These are phyloP conservation scores for Picea sitchensis DNA, from an alignment of 75 land plant genomes.

Conservation along the genomic window DNA sequence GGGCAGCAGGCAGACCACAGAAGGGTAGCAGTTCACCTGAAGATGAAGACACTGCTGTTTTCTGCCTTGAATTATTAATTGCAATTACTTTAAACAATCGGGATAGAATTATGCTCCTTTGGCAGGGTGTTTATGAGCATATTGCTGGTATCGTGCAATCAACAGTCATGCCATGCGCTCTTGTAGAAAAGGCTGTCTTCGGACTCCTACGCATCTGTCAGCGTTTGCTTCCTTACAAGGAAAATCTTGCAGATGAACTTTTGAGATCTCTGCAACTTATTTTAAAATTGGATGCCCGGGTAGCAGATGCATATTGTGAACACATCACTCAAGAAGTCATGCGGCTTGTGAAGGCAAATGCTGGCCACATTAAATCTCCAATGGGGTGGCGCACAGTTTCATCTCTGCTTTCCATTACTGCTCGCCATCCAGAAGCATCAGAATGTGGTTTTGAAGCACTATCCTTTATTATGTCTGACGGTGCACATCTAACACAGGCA, in stretches of 20 bases:
- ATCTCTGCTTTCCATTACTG: constrained; percentile 81
- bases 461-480: constrained; percentile 82
- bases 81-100: constrained; percentile 92
- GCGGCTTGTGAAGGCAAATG: constrained; percentile 92
- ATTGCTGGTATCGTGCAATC: constrained; percentile 85
- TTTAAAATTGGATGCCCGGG: constrained; percentile 92
- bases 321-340: constrained; percentile 92
- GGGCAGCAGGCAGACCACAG: constrained; percentile 95
- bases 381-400: constrained; percentile 90
- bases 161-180: constrained; percentile 75
- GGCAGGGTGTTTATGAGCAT: constrained; percentile 98
- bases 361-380: constrained; percentile 76
- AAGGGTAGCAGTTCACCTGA: constrained; percentile 76
- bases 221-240: constrained; percentile 94
- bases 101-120: constrained; percentile 82
- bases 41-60: constrained; percentile 97
- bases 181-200: constrained; percentile 94
- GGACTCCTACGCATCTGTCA: constrained; percentile 95
- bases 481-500: constrained; percentile 77
- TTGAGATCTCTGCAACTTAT: constrained; percentile 93
- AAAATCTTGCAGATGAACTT: constrained; percentile 92
- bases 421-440: constrained; percentile 94
- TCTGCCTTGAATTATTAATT: constrained; percentile 90
- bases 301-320: constrained; percentile 95
- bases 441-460: constrained; percentile 92